Base-by-base conservation (phyloP, 495 filamentous ascomycete species). In the Penicillium maclennaniae region DNA sequence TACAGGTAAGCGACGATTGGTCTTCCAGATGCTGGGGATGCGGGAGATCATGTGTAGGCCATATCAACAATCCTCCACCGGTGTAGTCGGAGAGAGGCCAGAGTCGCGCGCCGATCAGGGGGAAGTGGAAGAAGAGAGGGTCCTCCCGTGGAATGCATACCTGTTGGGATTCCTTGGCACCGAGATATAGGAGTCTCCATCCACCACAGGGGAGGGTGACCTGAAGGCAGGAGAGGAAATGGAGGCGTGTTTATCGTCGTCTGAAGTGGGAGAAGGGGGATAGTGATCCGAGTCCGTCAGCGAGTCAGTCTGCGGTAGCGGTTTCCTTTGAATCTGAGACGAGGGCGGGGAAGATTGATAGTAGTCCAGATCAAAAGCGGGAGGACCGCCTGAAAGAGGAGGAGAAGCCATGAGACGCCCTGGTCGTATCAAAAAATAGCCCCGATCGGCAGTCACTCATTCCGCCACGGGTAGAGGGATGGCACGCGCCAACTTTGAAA, bases 81-180 rank as follows among this genome's bases (percentile, higher is more conserved):
- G 46, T 48, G 39, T 15, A 34, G 23, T 34, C 14, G 46, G 43
- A 41, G 43, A 49, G 56, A 55, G 47, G 26, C 23, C 44, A 55
- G 42, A 56, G 43, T 28, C 41, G 42, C 51, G 41, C 37, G 52
- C 49, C 34, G 42, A 47, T 28, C 48, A 47, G 28, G 55, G 46
- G 28, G 44, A 38, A 47, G 31, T 21, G 49, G 26, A 14, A n/a
- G n/a, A n/a, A n/a, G n/a, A n/a, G 23, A 42, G 34, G 42, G 41
- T 31, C 26, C 31, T 36, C 31, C 31, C 10, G 19, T 43, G 26
- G 31, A 19, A 53, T 52, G 58, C 74, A 70, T 75, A 77, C 74
- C 70, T 73, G 56, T 75, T 70, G 17, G 67, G 53, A 58, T 73
- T 64, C 59, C 65, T 69, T 61, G 67, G 66, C 43, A 64, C 54